Evolutionary conservation across 2,329 filamentous ascomycete species (phyloP).

Genomic region (Apiospora koreana): DNA sequence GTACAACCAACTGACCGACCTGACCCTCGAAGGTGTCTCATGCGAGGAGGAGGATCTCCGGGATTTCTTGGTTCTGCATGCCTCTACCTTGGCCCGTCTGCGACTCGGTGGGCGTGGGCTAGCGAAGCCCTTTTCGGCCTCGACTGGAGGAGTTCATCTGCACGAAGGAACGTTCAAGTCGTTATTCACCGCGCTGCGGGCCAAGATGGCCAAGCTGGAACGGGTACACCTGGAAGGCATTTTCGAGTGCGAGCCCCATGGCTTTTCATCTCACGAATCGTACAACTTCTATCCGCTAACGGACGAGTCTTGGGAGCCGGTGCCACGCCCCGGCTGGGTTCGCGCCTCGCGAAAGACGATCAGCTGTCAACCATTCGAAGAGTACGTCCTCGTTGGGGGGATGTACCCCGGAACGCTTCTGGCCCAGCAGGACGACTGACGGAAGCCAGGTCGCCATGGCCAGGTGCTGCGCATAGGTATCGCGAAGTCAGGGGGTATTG

Average conservation of each 20-base stretch:
- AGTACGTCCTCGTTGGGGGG: conserved; percentile 41
- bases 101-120: conserved; percentile 47
- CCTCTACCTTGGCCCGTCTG: conserved; percentile 39
- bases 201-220: conserved; percentile 38
- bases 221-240: conserved; percentile 48
- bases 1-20: conserved; percentile 39
- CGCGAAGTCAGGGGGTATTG: neutral
- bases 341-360: conserved; percentile 33
- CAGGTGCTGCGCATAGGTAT: neutral
- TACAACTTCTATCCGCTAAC: conserved; percentile 45
- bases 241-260: conserved; percentile 42
- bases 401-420: conserved; percentile 32
- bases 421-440: neutral
- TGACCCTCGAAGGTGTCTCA: conserved; percentile 45
- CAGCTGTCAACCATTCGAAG: conserved; percentile 41
- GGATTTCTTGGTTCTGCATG: conserved; percentile 43
- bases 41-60: conserved; percentile 46
- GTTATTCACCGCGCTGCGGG: conserved; percentile 42
- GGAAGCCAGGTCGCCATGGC: neutral
- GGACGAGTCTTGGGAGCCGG: conserved; percentile 41
- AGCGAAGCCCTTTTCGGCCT: conserved; percentile 38
- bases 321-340: conserved; percentile 31
- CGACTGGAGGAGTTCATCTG: conserved; percentile 46
- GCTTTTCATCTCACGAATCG: conserved; percentile 38
- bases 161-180: conserved; percentile 45